These are phyloP conservation scores for Nothophoma quercina DNA, from an alignment of 2,329 filamentous ascomycete species.

Conservation along the genomic window DNA sequence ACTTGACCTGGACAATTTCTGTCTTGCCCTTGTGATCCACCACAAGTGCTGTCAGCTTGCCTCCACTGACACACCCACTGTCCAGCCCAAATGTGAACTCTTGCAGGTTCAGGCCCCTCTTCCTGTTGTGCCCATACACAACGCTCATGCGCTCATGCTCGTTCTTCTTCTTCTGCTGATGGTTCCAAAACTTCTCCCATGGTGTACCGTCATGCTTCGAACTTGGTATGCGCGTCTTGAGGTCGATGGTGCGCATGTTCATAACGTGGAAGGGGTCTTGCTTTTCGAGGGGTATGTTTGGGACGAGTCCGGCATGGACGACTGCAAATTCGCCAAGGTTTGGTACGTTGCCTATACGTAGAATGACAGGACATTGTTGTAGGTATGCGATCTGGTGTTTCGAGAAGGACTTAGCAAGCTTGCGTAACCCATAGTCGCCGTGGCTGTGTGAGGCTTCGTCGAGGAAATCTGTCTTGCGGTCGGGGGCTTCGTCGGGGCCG, in stretches of 20 bases:
- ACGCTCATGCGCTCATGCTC: conserved; percentile 66
- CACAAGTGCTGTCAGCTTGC: conserved; percentile 77
- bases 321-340: conserved; percentile 71
- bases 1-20: conserved; percentile 50
- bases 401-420: conserved; percentile 65
- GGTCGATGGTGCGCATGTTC: conserved; percentile 86
- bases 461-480: conserved; percentile 37
- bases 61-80: conserved; percentile 79
- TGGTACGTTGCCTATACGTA: conserved; percentile 71
- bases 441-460: conserved; percentile 43
- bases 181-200: conserved; percentile 71
- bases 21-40: conserved; percentile 63
- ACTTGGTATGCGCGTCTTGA: conserved; percentile 64
- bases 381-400: conserved; percentile 74
- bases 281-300: conserved; percentile 71
- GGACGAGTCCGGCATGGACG: conserved; percentile 86
- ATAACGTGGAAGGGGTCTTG: conserved; percentile 85
- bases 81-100: conserved; percentile 86
- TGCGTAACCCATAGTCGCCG: conserved; percentile 52
- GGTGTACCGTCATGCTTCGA: conserved; percentile 63
- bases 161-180: conserved; percentile 44
- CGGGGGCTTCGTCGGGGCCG: conserved; percentile 42
- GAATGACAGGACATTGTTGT: conserved; percentile 75
- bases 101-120: conserved; percentile 70
- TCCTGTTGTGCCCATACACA: conserved; percentile 75